Percentiles rank a stretch among this genome's conserved stretches.
Conservation (phyloP, 2,329 filamentous ascomycete genomes). For the Fusarium praegraminearum region DNA sequence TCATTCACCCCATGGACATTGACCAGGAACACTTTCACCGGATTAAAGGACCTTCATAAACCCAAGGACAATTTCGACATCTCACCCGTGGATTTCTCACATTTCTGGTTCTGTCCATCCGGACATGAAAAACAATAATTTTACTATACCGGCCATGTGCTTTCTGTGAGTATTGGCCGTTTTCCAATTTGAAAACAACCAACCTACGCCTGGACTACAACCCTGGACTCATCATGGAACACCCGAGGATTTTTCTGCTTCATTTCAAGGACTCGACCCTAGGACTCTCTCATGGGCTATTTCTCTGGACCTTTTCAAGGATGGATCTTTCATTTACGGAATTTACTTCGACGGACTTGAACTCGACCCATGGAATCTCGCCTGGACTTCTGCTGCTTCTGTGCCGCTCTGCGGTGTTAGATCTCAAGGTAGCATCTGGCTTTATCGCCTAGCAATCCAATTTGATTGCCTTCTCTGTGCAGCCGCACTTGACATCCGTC, state of each 20-base stretch:
- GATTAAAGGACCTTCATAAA: slow-evolving; percentile 19
- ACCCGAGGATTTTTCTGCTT: slow-evolving; percentile 33
- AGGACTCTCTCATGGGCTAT: slow-evolving; percentile 18
- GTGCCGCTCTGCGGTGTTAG: slow-evolving; percentile 30
- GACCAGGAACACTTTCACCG: slow-evolving; percentile 25
- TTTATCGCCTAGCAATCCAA: slow-evolving; percentile 49
- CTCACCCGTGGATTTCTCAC: slow-evolving; percentile 13
- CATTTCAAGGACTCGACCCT: slow-evolving; percentile 41
- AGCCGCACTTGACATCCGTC: slow-evolving; percentile 44
- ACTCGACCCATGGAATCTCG: slow-evolving; percentile 13
- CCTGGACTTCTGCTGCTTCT: slow-evolving; percentile 26
- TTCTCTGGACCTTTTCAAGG: slow-evolving; percentile 16
- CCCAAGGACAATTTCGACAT: slow-evolving; percentile 19
- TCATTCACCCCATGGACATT: slow-evolving; percentile 30
- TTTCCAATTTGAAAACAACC: slow-evolving; percentile 43
- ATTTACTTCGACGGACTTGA: slow-evolving; percentile 27
- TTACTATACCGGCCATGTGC: slow-evolving; percentile 39
- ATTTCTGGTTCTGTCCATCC: slow-evolving; percentile 49
- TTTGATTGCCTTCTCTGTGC: slow-evolving; percentile 50
- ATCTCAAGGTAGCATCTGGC: slow-evolving; percentile 33
- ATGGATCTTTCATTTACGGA: slow-evolving; percentile 21
- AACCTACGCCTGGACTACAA: slow-evolving; percentile 40
- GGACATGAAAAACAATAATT: slow-evolving; percentile 50
- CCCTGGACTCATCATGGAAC: slow-evolving; percentile 38
- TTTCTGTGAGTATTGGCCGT: slow-evolving; percentile 56